Evolutionary conservation across 805 yeast species (phyloP), one percentile per base, ranked within the genome.

Genomic region (Ogataea corticis): DNA sequence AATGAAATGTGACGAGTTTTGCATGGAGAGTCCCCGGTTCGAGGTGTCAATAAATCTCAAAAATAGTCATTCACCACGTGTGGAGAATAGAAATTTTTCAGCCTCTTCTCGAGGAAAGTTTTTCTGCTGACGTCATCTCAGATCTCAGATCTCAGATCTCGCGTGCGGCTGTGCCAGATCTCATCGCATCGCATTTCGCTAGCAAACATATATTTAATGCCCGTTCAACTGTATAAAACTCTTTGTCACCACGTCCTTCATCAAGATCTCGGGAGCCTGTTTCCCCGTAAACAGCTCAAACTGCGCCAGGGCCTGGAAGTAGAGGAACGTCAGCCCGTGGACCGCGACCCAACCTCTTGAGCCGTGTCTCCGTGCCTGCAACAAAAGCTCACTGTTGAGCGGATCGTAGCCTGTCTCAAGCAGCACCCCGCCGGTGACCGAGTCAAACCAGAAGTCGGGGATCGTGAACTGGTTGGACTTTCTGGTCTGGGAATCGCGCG

Each of bases 361-460:
- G 17, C 36, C 36, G 31, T 40, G 32, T 13, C 43, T 19, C 11
- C 43, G 30, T 3, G 43, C 36, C 17, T 40, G 43, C 12, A 40
- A 10, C 15, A 40, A 28, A 14, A 40, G 11, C 13, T 40, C 43
- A n/a, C 43, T 40, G 19, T 40, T 40, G 31, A 40, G 15, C 28
- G 43, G 43, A 16, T 40, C 43, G 18, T 40, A 40, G 4, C 43
- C 43, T 4, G 43, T 40, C 25, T 40, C 43, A 12, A 40, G 25
- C 21, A 40, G 25, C n/a, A 40, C 43, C 5, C 43, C 43, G 11
- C 43, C 43, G n/a, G 43, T 40, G 9, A 33, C 25, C 5, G 43
- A 40, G 11, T 40, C 43, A n/a, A 40, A 40, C 43, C 43, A 40
- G 37, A 40, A 40, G 17, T 40, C 43, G n/a, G 43, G 43, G 18